Evolutionary conservation across 495 filamentous ascomycete genomes (phyloP).

Genomic region (Penicillium waksmanii): DNA sequence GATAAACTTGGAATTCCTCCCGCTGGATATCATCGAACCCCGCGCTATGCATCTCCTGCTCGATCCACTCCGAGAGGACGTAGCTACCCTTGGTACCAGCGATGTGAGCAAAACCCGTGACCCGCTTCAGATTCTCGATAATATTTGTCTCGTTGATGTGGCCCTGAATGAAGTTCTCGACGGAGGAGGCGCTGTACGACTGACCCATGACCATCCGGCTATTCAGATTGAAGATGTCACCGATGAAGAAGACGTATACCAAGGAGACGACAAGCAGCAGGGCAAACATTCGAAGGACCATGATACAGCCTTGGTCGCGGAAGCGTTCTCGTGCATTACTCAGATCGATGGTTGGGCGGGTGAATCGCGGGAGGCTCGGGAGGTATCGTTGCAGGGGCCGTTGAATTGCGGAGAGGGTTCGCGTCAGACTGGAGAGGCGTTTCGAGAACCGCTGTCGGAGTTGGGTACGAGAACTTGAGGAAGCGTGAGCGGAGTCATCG

Average conservation of each 20-base stretch:
- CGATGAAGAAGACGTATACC: constrained; percentile 82
- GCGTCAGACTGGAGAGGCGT: constrained; percentile 55
- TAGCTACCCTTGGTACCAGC: constrained; percentile 91
- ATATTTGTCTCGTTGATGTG: constrained; percentile 71
- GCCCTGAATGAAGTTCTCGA: constrained; percentile 71
- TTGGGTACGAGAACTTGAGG: constrained; percentile 38
- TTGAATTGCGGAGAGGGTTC: constrained; percentile 58
- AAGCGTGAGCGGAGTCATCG: constrained; percentile 63
- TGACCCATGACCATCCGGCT: constrained; percentile 46
- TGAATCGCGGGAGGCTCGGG: constrained; percentile 48
- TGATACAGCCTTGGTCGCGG: constrained; percentile 53
- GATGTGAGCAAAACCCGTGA: constrained; percentile 81
- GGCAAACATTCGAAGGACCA: constrained; percentile 72
- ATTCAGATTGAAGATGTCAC: constrained; percentile 69
- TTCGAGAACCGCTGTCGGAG: constrained; percentile 57
- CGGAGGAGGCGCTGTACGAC: constrained; percentile 57
- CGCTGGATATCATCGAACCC: constrained; percentile 71
- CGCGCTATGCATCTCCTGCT: constrained; percentile 68
- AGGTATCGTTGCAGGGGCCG: constrained; percentile 57
- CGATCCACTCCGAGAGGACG: constrained; percentile 78
- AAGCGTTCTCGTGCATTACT: constrained; percentile 32
- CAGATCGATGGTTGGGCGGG: constrained; percentile 38
- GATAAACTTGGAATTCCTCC: constrained; percentile 82
- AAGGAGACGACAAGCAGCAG: constrained; percentile 73
- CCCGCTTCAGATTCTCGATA: constrained; percentile 66